Base-by-base conservation (phyloP, 768 basidiomycete genomes). In the Psilocybe sp. region DNA sequence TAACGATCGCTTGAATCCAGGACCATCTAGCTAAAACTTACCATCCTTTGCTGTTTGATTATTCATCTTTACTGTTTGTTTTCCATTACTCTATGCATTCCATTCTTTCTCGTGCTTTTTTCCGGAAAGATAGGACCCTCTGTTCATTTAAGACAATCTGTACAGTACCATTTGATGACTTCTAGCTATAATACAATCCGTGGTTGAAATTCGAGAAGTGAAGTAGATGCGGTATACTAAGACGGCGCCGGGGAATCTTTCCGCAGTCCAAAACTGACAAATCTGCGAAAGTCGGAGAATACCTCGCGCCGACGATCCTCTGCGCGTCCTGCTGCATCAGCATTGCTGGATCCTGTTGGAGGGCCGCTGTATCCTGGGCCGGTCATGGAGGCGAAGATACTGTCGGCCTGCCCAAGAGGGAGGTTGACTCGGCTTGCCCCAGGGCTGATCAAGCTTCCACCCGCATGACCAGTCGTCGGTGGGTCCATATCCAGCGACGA, bases 401-500 rank as follows among this genome's bases (percentile, higher is more conserved):
- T 72, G 36, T 89, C 87, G 8, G 73, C 69, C 10, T 64, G 63
- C 6, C 69, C 68, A 20, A 72, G 61, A 1, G 80, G 80, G 6
- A 88, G 70, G 4, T 79, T 73, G 9, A 85, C 76, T 18, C 81
- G 76, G 56, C 84, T 87, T 1, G 77, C 77, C 12, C 78, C 79
- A 0, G 89, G 88, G 56, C 85, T 88, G 5, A 82, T 71, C 14
- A 85, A 69, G 38, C 74, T 81, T n/a, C 76, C 69, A 42, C 69
- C 75, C 4, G 74, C 64, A 52, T 75, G 70, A 11, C 73, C 69
- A 2, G 75, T 68, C 15, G 70, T 65, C 0, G 81, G 71, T 1
- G 94, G 93, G 56, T 98, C 95, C 97, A 99, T 99, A 67, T 99
- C 97, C 31, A 99, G 78, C 0, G 85, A 80, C 0, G 93, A 88